Base-by-base conservation (phyloP, 1,139 yeast species). In the Wickerhamiella infanticola region DNA sequence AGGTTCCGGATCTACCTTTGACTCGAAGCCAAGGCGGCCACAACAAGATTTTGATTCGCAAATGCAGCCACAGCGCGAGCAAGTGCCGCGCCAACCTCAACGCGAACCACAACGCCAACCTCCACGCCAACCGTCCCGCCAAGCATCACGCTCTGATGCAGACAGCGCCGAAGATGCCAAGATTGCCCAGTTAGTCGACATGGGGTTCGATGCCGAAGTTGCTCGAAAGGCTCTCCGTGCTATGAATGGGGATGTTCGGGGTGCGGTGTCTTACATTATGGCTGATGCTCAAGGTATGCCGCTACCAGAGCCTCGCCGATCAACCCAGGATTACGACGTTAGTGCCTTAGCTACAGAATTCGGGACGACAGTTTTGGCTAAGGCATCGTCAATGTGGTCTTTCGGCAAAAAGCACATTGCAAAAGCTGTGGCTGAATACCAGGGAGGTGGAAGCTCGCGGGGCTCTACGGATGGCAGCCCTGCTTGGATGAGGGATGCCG, bases 111-210 rank as follows among this genome's bases (percentile, higher is more conserved):
- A 7, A 11, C 7, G 7, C 9, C 7, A 29, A 11, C 33, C 33
- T 37, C 41, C 3, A 27, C 18, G 13, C 37, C 8, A 27, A 23
- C 18, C 7, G 3, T 43, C 26, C 24, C 23, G 29, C 8, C 36
- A 7, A 7, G 39, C 40, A 9, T 35, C 23, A 23, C 24, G 40
- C 31, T 6, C 24, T 3, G 5, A 37, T 9, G 8, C 5, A 11
- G 9, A 7, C 11, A 11, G 33, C 9, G 7, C 25, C 41, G 5
- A 18, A 24, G 93, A 81, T 55, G 68, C 67, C 24, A 68, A 77
- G 2, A 60, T 83, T 26, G 90, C 90, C 0, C 83, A 78, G 54
- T 66, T 84, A 45, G 63, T 83, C 1, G 94, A 84, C 51, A 83
- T 84, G 74, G 94, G 95, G 1, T 84, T 84, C 55, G 64, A 79